phyloP scores from a whole-genome alignment of 2,329 filamentous ascomycete species.

The Paramyrothecium sp. region DNA sequence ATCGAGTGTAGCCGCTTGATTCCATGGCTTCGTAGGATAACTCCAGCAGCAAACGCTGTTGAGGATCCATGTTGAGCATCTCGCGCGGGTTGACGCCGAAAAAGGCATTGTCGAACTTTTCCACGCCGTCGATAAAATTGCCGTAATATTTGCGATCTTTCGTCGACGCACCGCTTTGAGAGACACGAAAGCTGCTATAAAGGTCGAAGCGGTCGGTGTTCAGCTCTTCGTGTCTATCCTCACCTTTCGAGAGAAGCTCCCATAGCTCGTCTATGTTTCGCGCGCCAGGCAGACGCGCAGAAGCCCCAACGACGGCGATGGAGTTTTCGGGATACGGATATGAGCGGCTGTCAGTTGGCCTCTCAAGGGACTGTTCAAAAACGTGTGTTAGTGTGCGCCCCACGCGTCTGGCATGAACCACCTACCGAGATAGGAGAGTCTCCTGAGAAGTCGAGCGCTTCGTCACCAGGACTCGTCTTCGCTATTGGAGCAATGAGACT shows the following conservation, averaged over 20 bases:
- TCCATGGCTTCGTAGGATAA: slow-evolving; percentile 31
- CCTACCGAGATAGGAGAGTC: neutral
- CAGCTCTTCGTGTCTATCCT: neutral
- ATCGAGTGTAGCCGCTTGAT: slow-evolving; percentile 8
- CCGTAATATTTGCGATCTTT: neutral
- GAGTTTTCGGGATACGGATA: neutral
- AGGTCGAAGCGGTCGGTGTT: neutral
- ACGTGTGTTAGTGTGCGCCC: neutral
- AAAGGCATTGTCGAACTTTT: slow-evolving; percentile 21
- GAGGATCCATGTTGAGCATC: slow-evolving; percentile 28
- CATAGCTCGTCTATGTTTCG: neutral
- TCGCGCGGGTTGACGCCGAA: slow-evolving; percentile 25
- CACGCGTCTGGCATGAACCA: neutral
- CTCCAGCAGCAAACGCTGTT: slow-evolving; percentile 29
- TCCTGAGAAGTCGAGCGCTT: neutral
- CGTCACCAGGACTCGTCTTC: neutral
- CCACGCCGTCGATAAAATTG: slow-evolving; percentile 11
- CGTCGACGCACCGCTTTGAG: neutral
- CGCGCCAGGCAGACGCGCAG: neutral
- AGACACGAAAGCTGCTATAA: neutral
- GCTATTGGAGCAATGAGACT: neutral
- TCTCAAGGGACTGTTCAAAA: neutral
- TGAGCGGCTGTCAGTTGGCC: too few relatives aligned
- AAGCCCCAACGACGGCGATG: slow-evolving; percentile 1
- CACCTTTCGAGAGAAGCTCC: neutral